Percentiles rank a stretch among this genome's conserved stretches.
Conservation (phyloP, 352 stramenopile genomes). For the Phytophthora sojae region DNA sequence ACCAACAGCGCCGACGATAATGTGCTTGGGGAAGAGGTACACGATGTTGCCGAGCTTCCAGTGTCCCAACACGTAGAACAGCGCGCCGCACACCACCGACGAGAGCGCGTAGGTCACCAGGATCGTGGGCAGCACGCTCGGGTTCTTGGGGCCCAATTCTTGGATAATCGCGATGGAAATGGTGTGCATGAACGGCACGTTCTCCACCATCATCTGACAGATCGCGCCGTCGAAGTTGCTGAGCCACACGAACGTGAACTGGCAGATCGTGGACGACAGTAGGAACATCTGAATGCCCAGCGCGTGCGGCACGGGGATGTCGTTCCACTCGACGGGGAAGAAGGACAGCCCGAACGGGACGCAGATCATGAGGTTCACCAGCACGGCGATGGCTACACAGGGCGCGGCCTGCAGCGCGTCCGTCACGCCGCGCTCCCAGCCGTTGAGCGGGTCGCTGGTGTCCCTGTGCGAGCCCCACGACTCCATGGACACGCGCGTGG, state of each 20-base stretch:
- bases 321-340: conserved; percentile 82
- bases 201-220: conserved; percentile 96
- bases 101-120: conserved; percentile 93
- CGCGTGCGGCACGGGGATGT: conserved; percentile 77
- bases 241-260: conserved; percentile 82
- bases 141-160: conserved; percentile 74
- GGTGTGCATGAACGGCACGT: conserved; percentile 95
- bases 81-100: conserved; percentile 87
- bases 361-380: conserved; percentile 90
- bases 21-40: conserved; percentile 95
- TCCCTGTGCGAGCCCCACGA: conserved; percentile 27
- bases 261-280: conserved; percentile 78
- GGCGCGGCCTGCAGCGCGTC: conserved; percentile 54
- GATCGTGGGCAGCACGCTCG: conserved; percentile 89
- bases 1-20: conserved; percentile 95
- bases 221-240: conserved; percentile 82
- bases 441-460: conserved; percentile 18
- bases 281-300: conserved; percentile 88
- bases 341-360: conserved; percentile 88
- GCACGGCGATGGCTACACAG: conserved; percentile 72
- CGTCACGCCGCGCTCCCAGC: conserved; percentile 36
- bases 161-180: conserved; percentile 89
- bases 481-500: conserved; percentile 19
- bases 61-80: conserved; percentile 92
- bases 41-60: conserved; percentile 92